Evolutionary conservation across 176 grass and related monocot species (phyloP).

Genomic region (Eremochloa ophiuroides): DNA sequence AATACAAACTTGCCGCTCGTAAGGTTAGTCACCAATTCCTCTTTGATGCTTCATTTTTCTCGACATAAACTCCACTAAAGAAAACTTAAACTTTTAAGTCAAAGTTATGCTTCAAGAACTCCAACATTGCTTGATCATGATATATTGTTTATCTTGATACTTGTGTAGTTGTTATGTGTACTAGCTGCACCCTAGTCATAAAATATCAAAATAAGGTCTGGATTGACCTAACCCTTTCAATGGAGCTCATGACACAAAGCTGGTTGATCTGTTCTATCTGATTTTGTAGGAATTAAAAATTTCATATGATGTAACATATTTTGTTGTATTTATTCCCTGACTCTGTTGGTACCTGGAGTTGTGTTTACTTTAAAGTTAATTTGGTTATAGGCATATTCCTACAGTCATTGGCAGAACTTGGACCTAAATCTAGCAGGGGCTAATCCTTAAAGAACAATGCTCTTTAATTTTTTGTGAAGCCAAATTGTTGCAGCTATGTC

Average conservation of each 20-base stretch:
- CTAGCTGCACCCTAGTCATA: neutral
- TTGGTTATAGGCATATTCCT: neutral
- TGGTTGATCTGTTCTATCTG: neutral
- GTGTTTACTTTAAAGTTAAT: neutral
- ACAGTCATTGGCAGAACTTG: neutral
- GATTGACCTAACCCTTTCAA: neutral
- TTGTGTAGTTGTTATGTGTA: neutral
- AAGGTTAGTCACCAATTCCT: constrained; percentile 52
- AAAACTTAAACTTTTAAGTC: neutral
- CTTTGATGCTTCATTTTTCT: neutral
- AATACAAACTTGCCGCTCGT: constrained; percentile 92
- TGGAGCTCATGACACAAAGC: neutral
- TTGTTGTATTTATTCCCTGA: neutral
- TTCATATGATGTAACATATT: neutral
- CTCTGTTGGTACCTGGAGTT: neutral
- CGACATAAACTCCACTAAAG: neutral
- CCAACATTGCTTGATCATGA: neutral
- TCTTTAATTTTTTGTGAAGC: no score
- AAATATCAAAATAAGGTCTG: neutral
- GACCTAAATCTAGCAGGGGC: no score
- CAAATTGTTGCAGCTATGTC: neutral
- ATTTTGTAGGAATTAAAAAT: neutral
- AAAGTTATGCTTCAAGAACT: constrained; percentile 1
- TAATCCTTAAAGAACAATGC: no score
- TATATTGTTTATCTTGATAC: neutral